Percentiles rank a stretch among this genome's conserved stretches.
Conservation (phyloP, 2,329 filamentous ascomycete genomes). For the Neonectria sp. region DNA sequence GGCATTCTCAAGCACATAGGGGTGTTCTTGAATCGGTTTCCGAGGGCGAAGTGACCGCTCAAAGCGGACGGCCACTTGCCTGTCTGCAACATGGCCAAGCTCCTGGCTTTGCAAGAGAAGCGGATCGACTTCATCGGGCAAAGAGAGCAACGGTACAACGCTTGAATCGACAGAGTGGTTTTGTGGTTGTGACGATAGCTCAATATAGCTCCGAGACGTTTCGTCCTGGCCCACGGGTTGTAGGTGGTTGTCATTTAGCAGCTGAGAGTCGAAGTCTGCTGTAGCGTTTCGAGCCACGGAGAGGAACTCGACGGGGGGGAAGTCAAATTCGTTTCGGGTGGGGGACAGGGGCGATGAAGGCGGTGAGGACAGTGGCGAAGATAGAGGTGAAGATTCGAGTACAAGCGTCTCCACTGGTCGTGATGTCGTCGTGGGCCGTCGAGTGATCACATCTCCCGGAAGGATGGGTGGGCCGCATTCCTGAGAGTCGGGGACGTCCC, state of each 20-base stretch:
- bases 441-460: constrained; percentile 18
- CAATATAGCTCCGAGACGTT: constrained; percentile 57
- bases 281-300: constrained; percentile 21
- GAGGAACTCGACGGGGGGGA: constrained; percentile 40
- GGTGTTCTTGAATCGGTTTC: constrained; percentile 74
- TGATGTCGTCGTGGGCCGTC: constrained; percentile 21
- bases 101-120: constrained; percentile 36
- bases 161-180: constrained; percentile 26
- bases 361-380: constrained; percentile 53
- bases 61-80: constrained; percentile 51
- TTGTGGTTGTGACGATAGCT: constrained; percentile 51
- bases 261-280: constrained; percentile 10
- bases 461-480: constrained; percentile 29
- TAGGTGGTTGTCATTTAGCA: constrained; percentile 18
- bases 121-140: constrained; percentile 5
- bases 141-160: not conserved
- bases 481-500: constrained; percentile 56
- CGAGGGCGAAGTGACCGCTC: constrained; percentile 70
- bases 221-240: constrained; percentile 48
- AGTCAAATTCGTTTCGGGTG: constrained; percentile 47
- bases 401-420: constrained; percentile 11
- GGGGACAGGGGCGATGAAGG: constrained; percentile 52
- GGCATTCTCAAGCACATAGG: constrained; percentile 70
- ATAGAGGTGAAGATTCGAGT: constrained; percentile 38
- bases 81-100: constrained; percentile 32